Evolutionary conservation across 495 filamentous ascomycete species (phyloP), one percentile per base, ranked within the genome.

Genomic region (Trichoderma orchidacearum): DNA sequence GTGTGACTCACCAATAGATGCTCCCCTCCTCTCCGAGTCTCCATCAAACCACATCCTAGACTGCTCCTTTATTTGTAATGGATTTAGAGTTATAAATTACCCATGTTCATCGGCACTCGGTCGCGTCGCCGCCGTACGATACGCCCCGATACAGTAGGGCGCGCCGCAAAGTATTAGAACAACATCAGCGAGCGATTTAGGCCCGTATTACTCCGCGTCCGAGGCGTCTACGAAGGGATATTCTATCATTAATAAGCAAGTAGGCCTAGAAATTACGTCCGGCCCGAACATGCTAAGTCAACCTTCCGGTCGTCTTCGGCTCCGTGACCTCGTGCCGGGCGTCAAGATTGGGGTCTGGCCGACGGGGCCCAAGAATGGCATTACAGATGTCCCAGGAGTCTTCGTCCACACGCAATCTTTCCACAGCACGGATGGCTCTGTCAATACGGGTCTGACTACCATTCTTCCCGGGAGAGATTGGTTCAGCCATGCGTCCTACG

Each of bases 321-420:
- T 79, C 55, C 69, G 75, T 5, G 69, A 73, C 45, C 62, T 78
- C 51, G 61, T 75, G 48, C 74, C 70, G 38, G 51, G 62, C 34
- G 62, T 77, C 56, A 56, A 68, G 54, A 56, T 75, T 9, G 71
- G 72, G 29, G 51, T 57, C 27, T 68, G 64, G 61, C 58, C 58
- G 8, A 65, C 75, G 5, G 77, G 76, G 3, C 64, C 70, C 2
- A 68, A 70, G 15, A 79, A 80, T 63, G 70, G 69, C 55, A 60
- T 79, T 36, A 77, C 76, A 31, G 76, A 80, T 59, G 69, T 80
- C 21, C 67, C 72, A 34, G 75, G 75, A 1, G 74, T 79, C 1
- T 65, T 69, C 11, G 72, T 77, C 30, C 65, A 77, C 63, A 77
- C 72, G 5, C 63, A 79, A 61, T 68, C 69, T 32, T 68, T 77